A percentile compares a stretch with the other conserved stretches of the same genome.
Conservation (phyloP, 176 grass and related monocot genomes). For the Alloteropsis semialata region DNA sequence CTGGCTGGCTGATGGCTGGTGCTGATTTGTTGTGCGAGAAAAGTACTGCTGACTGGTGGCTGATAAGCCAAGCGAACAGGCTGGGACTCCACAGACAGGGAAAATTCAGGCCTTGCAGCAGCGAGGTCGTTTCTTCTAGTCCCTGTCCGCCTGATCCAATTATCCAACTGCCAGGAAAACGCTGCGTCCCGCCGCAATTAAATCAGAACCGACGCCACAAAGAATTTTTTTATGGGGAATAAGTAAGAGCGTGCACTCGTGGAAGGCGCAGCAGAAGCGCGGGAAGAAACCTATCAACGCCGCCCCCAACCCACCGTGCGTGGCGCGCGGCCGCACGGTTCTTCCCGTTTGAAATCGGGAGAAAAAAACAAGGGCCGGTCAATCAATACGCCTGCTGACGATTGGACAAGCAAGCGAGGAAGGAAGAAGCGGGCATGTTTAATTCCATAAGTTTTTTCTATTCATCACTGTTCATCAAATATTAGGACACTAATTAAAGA, state of each 20-base stretch:
- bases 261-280: background rate
- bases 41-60: too few relatives aligned
- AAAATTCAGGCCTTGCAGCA: background rate
- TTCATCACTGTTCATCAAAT: too few relatives aligned
- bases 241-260: background rate
- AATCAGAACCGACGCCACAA: background rate
- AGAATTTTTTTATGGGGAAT: background rate
- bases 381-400: background rate
- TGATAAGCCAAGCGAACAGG: too few relatives aligned
- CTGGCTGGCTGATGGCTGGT: too few relatives aligned
- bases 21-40: too few relatives aligned
- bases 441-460: too few relatives aligned
- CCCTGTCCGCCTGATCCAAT: background rate
- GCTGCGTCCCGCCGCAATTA: background rate
- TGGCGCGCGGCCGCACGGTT: background rate
- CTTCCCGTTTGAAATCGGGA: background rate
- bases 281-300: slow-evolving; percentile 28
- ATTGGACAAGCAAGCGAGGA: background rate
- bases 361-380: slow-evolving; percentile 3
- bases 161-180: slow-evolving; percentile 19
- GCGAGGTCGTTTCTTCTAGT: background rate
- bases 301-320: background rate
- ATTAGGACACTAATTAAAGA: too few relatives aligned
- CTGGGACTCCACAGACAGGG: background rate
- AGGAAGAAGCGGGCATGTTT: slow-evolving; percentile 18